phyloP scores from a whole-genome alignment of 331 rosid species.

The Quercus lobata region DNA sequence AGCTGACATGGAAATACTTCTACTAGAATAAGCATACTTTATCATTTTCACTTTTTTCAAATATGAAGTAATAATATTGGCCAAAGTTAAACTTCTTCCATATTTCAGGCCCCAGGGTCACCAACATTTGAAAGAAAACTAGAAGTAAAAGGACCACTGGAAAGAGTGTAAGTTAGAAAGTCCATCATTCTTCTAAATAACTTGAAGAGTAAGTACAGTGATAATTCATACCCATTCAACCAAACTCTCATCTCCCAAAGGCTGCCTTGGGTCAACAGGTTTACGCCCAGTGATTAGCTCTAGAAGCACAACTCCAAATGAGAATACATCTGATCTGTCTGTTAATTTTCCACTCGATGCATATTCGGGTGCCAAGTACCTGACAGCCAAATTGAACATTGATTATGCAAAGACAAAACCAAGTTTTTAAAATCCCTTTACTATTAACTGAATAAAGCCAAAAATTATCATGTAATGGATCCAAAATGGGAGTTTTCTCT shows the following conservation, averaged over 20 bases:
- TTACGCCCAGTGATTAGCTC: constrained; percentile 89
- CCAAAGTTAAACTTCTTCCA: too few species aligned
- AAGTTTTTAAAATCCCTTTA: not conserved
- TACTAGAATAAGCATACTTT: too few species aligned
- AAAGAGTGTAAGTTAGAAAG: too few species aligned
- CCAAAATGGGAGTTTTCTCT: not conserved
- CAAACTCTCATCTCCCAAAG: constrained; percentile 94
- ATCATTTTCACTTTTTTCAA: too few species aligned
- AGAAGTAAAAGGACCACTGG: too few species aligned
- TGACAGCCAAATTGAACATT: constrained; percentile 19
- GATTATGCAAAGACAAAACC: not conserved
- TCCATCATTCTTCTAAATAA: too few species aligned
- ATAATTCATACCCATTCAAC: constrained; percentile 80
- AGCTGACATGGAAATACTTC: too few species aligned
- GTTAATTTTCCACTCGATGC: constrained; percentile 94
- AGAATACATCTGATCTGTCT: constrained; percentile 92
- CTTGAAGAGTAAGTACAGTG: not conserved
- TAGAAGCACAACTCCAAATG: constrained; percentile 92
- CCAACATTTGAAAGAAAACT: too few species aligned
- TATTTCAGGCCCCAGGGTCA: too few species aligned
- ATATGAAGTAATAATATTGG: too few species aligned
- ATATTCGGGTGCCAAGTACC: constrained; percentile 98
- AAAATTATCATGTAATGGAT: not conserved
- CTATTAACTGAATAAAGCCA: not conserved
- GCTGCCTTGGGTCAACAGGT: constrained; percentile 77